phyloP scores from a whole-genome alignment of 2,329 filamentous ascomycete species.

The Ophiostoma ips region DNA sequence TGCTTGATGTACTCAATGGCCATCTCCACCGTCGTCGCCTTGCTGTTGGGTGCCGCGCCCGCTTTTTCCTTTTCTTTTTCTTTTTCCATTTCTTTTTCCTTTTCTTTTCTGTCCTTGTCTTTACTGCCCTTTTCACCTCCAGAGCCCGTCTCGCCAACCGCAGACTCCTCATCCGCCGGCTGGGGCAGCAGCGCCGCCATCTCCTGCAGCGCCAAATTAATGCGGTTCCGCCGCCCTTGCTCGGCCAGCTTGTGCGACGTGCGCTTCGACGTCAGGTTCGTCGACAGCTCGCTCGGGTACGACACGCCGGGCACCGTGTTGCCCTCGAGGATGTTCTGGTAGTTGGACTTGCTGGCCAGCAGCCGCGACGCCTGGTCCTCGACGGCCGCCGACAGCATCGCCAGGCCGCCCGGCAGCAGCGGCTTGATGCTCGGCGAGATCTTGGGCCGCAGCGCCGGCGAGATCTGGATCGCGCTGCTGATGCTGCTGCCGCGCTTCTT shows the following conservation, averaged over 20 bases:
- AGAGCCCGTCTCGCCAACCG: not conserved
- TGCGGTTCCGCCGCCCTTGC: slow-evolving; percentile 85
- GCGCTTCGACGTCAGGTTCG: slow-evolving; percentile 87
- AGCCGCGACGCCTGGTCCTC: slow-evolving; percentile 56
- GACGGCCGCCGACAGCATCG: slow-evolving; percentile 25
- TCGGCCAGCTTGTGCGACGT: slow-evolving; percentile 98
- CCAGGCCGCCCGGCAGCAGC: slow-evolving; percentile 45
- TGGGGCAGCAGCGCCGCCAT: slow-evolving; percentile 74
- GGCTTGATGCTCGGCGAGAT: slow-evolving; percentile 95
- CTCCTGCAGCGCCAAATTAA: slow-evolving; percentile 84
- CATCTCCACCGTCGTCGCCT: slow-evolving; percentile 93
- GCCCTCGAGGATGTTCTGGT: slow-evolving; percentile 91
- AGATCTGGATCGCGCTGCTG: slow-evolving; percentile 59
- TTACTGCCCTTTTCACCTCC: slow-evolving; percentile 20
- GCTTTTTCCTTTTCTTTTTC: slow-evolving; percentile 73
- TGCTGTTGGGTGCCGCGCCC: slow-evolving; percentile 57
- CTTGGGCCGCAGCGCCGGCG: slow-evolving; percentile 71
- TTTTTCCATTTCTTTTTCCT: slow-evolving; percentile 31
- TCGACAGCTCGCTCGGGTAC: slow-evolving; percentile 81
- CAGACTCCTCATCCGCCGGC: slow-evolving; percentile 19
- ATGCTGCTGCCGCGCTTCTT: slow-evolving; percentile 63
- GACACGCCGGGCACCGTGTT: slow-evolving; percentile 80
- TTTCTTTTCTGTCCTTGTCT: slow-evolving; percentile 19
- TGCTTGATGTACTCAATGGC: slow-evolving; percentile 91
- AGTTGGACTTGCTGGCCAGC: slow-evolving; percentile 89